Conservation (phyloP, 1,284 basidiomycete genomes). For the Trametes hirsuta region DNA sequence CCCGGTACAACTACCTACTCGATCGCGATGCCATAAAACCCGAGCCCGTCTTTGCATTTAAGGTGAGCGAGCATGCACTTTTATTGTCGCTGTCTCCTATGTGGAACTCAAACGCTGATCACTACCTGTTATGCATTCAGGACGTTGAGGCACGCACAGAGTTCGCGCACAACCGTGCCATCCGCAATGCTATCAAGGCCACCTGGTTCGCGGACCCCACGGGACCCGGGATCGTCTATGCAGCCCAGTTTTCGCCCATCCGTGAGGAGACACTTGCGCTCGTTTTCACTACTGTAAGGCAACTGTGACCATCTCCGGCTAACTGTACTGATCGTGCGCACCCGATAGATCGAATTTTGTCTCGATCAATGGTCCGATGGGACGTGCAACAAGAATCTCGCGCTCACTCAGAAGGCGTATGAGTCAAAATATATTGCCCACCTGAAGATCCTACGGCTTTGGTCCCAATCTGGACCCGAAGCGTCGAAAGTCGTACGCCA, state of each 20-base stretch:
- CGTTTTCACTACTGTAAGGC: neutral
- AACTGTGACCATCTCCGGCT: too few relatives aligned
- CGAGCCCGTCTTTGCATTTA: conserved; percentile 2
- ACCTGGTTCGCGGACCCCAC: neutral
- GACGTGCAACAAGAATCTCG: neutral
- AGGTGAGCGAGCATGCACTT: neutral
- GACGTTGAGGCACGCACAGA: too few relatives aligned
- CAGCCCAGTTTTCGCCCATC: neutral
- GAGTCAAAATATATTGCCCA: neutral
- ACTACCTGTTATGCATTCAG: neutral
- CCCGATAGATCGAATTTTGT: neutral
- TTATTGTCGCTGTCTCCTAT: too few relatives aligned
- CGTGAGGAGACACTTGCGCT: neutral
- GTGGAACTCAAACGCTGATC: too few relatives aligned
- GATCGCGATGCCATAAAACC: neutral
- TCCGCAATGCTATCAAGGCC: neutral
- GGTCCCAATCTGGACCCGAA: neutral
- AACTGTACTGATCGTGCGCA: too few relatives aligned
- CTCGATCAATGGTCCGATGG: neutral
- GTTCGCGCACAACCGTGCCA: neutral
- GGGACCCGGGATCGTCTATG: neutral
- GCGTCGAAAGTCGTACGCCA: neutral
- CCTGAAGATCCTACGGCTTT: neutral
- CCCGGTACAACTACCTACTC: neutral
- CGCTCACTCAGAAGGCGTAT: neutral